Base-by-base conservation (phyloP, 495 filamentous ascomycete genomes). In the Paragyromitra xinjiangensis region DNA sequence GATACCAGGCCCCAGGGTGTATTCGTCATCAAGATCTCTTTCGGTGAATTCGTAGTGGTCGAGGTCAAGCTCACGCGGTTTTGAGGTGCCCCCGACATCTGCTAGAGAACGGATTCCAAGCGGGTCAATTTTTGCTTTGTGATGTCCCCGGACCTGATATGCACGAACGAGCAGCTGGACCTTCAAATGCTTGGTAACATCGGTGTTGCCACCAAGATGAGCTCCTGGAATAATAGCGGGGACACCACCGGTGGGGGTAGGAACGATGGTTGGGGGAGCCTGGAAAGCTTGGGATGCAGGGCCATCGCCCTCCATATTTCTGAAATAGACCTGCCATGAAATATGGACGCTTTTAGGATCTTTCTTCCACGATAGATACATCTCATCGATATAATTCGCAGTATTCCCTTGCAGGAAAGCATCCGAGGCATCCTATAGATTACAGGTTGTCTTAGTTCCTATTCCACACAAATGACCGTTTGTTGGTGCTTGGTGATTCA, bases 281-380 rank as follows among this genome's bases (percentile, higher is more conserved):
- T 92, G 93, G 88, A 99, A 99, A 78, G 95, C 95, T 84, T 96
- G 92, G 63, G 94, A 95, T 84, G 95, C 93, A 81, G 94, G 95
- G 92, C 98, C 98, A 79, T 95, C 93, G 84, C 96, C 95, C 86
- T 99, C 95, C 94, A 99, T 97, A 85, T 99, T 99, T 83, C 90
- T 91, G 89, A 99, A 99, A 90, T 99, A 99, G 78, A 95, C 92
- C 86, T 98, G 95, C 95, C 95, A 99, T 83, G 95, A 99, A 81
- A 97, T 88, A 85, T 99, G 95, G 56, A 99, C 95, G 84, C 92
- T 96, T 78, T 90, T 88, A 22, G 96, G 94, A 81, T 99, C 93
- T 74, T 91, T 88, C 86, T 95, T 97, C 95, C 95, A 99, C 80
- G 92, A 89, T 85, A 99, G 85, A 85, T 99, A 99, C 95, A 99